Conservation (phyloP, 139 green algal genomes). For the Gonium pectorale region DNA sequence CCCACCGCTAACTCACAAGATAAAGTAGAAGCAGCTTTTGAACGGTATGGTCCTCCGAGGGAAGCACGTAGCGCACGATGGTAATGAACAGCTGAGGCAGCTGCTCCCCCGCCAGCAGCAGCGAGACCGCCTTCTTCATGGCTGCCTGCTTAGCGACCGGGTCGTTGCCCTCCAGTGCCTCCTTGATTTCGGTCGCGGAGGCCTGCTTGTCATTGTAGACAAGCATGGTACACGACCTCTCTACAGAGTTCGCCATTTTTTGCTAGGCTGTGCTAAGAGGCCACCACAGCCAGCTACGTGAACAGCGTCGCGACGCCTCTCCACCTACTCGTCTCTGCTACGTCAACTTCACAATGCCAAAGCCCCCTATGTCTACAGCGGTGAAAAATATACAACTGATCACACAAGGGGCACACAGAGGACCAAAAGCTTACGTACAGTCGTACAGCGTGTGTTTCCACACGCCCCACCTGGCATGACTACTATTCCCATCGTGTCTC, state of each 20-base stretch:
- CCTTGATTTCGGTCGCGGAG: conserved; percentile 91
- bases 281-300: not conserved
- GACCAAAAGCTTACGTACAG: no score
- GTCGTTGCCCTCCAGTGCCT: conserved; percentile 92
- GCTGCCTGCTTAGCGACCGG: conserved; percentile 85
- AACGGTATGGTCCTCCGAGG: conserved; percentile 96
- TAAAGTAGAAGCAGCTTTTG: conserved; percentile 99
- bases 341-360: no score
- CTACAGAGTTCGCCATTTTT: conserved; percentile 76
- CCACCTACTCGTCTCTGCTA: no score
- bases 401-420: no score
- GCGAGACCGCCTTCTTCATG: conserved; percentile 96
- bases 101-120: conserved; percentile 95
- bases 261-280: not conserved
- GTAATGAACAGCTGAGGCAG: conserved; percentile 98
- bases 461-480: no score
- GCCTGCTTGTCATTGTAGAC: conserved; percentile 89
- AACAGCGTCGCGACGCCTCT: no score
- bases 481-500: no score
- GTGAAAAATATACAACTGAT: no score
- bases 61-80: conserved; percentile 98
- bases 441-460: no score
- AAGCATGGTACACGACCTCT: conserved; percentile 94
- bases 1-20: conserved; percentile 72
- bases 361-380: no score